Conservation (phyloP, 352 stramenopile species). For the Pelagophyceae sp. region DNA sequence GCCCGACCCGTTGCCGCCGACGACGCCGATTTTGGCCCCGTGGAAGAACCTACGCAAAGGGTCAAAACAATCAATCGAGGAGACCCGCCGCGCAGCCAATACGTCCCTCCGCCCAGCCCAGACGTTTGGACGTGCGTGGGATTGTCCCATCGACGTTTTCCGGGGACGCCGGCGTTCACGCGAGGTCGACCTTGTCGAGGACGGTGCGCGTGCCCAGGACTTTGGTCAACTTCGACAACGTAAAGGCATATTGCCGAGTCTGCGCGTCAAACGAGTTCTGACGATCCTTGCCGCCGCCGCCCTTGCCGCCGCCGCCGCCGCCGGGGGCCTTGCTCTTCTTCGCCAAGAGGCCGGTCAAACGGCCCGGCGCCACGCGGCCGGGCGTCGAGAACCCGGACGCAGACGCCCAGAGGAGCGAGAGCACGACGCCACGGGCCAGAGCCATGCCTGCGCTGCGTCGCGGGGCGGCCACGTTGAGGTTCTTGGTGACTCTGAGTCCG, state of each 20-base stretch:
- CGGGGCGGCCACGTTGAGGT: too few species aligned
- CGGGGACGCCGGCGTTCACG: neutral
- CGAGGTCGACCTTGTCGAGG: slow-evolving; percentile 56
- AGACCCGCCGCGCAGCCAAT: neutral
- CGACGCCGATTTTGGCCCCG: slow-evolving; percentile 68
- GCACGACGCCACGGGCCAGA: too few species aligned
- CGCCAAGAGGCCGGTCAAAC: too few species aligned
- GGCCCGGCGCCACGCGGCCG: too few species aligned
- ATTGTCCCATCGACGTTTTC: neutral
- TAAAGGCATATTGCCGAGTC: slow-evolving; percentile 59
- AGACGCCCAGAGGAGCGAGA: too few species aligned
- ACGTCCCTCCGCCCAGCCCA: neutral
- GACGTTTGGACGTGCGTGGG: neutral
- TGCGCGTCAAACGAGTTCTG: slow-evolving; percentile 52
- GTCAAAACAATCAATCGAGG: too few species aligned
- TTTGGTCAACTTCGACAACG: slow-evolving; percentile 37
- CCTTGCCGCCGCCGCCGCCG: slow-evolving; percentile 19
- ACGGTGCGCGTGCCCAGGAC: slow-evolving; percentile 31
- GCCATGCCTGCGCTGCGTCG: too few species aligned
- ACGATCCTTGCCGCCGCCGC: slow-evolving; percentile 51
- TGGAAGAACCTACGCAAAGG: too few species aligned
- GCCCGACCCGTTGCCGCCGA: slow-evolving; percentile 59
- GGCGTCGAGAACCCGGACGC: too few species aligned
- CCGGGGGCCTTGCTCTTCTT: slow-evolving; percentile 20
- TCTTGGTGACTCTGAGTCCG: too few species aligned